These are phyloP conservation scores for Gentiana macrophylla DNA, from an alignment of 257 asterid species.

Conservation along the genomic window DNA sequence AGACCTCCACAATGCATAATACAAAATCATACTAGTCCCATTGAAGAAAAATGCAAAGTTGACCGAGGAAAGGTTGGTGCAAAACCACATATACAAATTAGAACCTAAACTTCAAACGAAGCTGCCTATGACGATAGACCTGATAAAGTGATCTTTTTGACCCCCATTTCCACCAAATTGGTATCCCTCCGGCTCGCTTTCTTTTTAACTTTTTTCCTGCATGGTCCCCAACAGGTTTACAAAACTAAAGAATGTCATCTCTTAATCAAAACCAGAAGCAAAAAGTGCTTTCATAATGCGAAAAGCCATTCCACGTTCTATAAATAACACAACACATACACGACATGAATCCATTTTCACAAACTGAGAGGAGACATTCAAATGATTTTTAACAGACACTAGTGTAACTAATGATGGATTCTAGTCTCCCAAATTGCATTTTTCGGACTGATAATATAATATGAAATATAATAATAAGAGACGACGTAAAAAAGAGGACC, in stretches of 20 bases:
- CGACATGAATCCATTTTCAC: too few species aligned
- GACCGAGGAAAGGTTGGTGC: constrained; percentile 2
- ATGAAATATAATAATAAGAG: too few species aligned
- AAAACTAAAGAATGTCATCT: neutral
- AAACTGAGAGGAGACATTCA: too few species aligned
- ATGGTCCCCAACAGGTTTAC: constrained; percentile 12
- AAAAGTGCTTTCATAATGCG: too few species aligned
- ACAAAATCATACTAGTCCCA: neutral
- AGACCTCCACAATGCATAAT: too few species aligned
- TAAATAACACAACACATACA: too few species aligned
- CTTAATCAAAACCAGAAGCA: neutral
- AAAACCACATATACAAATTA: constrained; percentile 13
- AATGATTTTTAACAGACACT: too few species aligned
- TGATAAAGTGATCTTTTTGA: constrained; percentile 46
- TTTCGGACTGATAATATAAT: too few species aligned
- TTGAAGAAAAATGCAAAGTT: neutral
- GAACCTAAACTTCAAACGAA: constrained; percentile 19
- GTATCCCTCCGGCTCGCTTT: constrained; percentile 32
- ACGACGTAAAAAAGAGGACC: too few species aligned
- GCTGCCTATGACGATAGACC: constrained; percentile 38
- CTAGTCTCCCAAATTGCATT: too few species aligned
- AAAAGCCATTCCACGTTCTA: too few species aligned
- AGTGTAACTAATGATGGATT: too few species aligned
- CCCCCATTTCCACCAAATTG: constrained; percentile 77
- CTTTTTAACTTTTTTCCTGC: constrained; percentile 44